Percentiles rank a stretch among this genome's conserved stretches.
These are phyloP conservation scores for Nakazawaea populi DNA, from an alignment of 805 yeast species.

Conservation along the genomic window DNA sequence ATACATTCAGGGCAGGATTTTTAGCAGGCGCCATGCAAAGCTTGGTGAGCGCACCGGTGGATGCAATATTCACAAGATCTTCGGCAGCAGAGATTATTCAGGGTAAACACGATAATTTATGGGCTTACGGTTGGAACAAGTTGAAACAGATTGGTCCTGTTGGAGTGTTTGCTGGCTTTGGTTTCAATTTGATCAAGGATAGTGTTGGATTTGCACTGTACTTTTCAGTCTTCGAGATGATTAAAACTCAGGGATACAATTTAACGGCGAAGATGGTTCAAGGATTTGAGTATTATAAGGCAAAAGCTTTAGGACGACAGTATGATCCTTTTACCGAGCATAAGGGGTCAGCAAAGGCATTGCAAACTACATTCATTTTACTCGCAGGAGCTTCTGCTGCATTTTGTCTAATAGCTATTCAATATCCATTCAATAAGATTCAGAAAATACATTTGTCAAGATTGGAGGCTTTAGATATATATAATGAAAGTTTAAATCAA, in stretches of 20 bases:
- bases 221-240: slow-evolving; percentile 72
- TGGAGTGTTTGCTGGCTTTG: slow-evolving; percentile 88
- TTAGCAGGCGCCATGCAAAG: slow-evolving; percentile 85
- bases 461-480: slow-evolving; percentile 72
- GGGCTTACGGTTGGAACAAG: slow-evolving; percentile 71
- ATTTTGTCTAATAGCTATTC: slow-evolving; percentile 64
- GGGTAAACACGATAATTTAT: slow-evolving; percentile 63
- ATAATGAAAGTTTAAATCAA: slow-evolving; percentile 27
- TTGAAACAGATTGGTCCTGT: slow-evolving; percentile 66
- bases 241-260: slow-evolving; percentile 63
- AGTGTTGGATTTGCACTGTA: slow-evolving; percentile 79
- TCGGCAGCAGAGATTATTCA: slow-evolving; percentile 66
- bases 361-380: slow-evolving; percentile 65
- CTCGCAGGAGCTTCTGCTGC: slow-evolving; percentile 90
- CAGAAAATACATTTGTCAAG: slow-evolving; percentile 77
- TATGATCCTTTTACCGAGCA: slow-evolving; percentile 15
- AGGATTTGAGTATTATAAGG: slow-evolving; percentile 30
- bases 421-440: slow-evolving; percentile 74
- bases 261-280: slow-evolving; percentile 39
- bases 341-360: slow-evolving; percentile 30
- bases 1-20: slow-evolving; percentile 75
- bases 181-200: slow-evolving; percentile 74
- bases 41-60: slow-evolving; percentile 89
- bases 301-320: slow-evolving; percentile 17
- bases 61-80: slow-evolving; percentile 82